phyloP scores from a whole-genome alignment of 805 yeast species.

The Myxozyma vanderwaltii region DNA sequence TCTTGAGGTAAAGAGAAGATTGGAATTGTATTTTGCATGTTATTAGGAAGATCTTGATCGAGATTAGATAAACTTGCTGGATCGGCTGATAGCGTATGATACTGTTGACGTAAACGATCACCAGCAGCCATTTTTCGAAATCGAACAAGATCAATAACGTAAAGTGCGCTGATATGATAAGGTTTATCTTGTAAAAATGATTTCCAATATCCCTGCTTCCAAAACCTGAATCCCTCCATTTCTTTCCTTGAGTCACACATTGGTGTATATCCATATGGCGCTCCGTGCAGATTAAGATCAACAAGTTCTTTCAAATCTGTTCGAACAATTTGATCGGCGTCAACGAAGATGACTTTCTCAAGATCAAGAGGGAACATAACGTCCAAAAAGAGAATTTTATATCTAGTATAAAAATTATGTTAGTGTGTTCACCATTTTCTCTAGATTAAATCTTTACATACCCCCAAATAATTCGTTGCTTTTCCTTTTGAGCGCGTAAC shows the following conservation, averaged over 20 bases:
- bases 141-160: constrained; percentile 70
- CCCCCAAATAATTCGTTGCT: constrained; percentile 83
- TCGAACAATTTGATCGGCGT: constrained; percentile 80
- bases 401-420: constrained; percentile 36
- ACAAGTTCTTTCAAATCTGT: constrained; percentile 71
- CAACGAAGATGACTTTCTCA: constrained; percentile 78
- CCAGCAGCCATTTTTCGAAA: constrained; percentile 75
- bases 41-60: constrained; percentile 94
- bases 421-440: too few relatives aligned
- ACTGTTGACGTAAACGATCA: constrained; percentile 77
- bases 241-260: constrained; percentile 80
- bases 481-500: constrained; percentile 76
- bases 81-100: constrained; percentile 78
- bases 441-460: neutral
- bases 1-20: constrained; percentile 76
- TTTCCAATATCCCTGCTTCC: constrained; percentile 94
- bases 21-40: constrained; percentile 66
- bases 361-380: constrained; percentile 80
- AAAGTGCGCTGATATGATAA: constrained; percentile 81
- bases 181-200: constrained; percentile 58
- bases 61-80: constrained; percentile 76
- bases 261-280: constrained; percentile 85
- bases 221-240: constrained; percentile 83
- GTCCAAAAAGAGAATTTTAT: constrained; percentile 82
- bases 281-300: constrained; percentile 70